Evolutionary conservation across 1,284 basidiomycete species (phyloP).

Genomic region (Dichomitus squalens): DNA sequence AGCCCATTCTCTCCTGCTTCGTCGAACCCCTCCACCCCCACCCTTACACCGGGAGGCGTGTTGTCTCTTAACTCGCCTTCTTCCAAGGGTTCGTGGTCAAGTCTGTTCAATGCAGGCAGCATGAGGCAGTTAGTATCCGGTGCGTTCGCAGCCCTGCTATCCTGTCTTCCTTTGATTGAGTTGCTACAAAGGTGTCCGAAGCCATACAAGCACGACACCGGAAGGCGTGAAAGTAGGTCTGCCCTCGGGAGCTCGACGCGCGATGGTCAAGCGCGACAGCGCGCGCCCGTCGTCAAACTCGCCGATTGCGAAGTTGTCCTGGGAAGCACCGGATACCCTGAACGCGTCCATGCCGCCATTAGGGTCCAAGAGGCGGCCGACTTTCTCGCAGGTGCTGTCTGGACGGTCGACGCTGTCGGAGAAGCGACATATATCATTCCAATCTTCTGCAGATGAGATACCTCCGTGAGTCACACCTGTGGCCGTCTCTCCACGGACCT

Average conservation of each 20-base stretch:
- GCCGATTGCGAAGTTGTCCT: conserved; percentile 57
- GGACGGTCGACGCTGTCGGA: conserved; percentile 32
- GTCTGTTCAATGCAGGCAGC: conserved; percentile 63
- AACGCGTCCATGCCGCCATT: conserved; percentile 39
- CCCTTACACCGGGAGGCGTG: conserved; percentile 23
- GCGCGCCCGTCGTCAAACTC: conserved; percentile 31
- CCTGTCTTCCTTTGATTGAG: neutral
- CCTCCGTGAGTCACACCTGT: conserved; percentile 22
- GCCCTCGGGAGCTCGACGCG: conserved; percentile 4
- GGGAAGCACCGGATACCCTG: conserved; percentile 39
- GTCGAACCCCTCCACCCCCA: conserved; percentile 40
- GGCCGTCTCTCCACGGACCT: no score
- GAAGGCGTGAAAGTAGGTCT: conserved; percentile 2
- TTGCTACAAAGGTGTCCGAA: conserved; percentile 9
- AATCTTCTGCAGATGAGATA: conserved; percentile 27
- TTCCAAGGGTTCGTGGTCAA: conserved; percentile 77
- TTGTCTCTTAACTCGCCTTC: conserved; percentile 45
- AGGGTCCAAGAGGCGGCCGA: conserved; percentile 42
- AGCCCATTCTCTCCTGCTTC: conserved; percentile 38
- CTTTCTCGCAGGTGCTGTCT: conserved; percentile 41
- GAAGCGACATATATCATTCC: conserved; percentile 38
- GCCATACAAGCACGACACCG: conserved; percentile 6
- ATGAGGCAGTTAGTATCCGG: conserved; percentile 68
- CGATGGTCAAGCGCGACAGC: conserved; percentile 17
- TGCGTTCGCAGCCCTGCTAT: conserved; percentile 32